A percentile compares a stretch with the other conserved stretches of the same genome.
Evolutionary conservation across 2,329 filamentous ascomycete species (phyloP).

Genomic region (Fusarium sororula): DNA sequence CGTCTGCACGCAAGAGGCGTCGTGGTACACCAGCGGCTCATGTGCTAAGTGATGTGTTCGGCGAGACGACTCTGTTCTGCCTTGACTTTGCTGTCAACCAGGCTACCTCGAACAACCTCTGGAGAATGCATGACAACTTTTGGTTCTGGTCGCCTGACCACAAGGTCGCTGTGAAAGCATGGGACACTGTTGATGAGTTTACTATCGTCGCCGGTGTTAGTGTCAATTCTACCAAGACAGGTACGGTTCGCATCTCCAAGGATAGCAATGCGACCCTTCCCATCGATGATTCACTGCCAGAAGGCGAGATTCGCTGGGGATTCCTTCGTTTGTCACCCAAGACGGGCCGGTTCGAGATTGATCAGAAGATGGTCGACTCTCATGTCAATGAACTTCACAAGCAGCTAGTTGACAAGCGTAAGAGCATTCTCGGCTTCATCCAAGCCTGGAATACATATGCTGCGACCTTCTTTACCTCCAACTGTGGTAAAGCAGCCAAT

Average conservation of each 20-base stretch:
- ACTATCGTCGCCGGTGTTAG: constrained; percentile 62
- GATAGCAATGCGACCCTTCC: constrained; percentile 19
- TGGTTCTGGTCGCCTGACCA: constrained; percentile 72
- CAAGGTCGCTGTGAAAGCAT: constrained; percentile 62
- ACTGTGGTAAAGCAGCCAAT: constrained; percentile 61
- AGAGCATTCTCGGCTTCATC: constrained; percentile 58
- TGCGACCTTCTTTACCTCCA: constrained; percentile 60
- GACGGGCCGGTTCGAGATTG: constrained; percentile 66
- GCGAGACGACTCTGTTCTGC: constrained; percentile 69
- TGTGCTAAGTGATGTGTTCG: constrained; percentile 66
- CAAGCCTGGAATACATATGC: constrained; percentile 63
- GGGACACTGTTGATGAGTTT: constrained; percentile 67
- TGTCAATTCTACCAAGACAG: constrained; percentile 63
- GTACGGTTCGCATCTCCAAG: constrained; percentile 54
- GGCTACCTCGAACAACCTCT: constrained; percentile 60
- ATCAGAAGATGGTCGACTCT: constrained; percentile 65
- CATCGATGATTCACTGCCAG: constrained; percentile 52
- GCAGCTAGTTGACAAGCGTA: constrained; percentile 63
- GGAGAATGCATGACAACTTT: constrained; percentile 71
- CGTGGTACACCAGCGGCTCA: constrained; percentile 68
- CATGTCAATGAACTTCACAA: constrained; percentile 67
- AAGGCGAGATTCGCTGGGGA: constrained; percentile 62
- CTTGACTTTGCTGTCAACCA: constrained; percentile 73
- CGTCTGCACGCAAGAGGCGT: constrained; percentile 56
- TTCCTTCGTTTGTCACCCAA: constrained; percentile 64